Evolutionary conservation across 2,329 filamentous ascomycete species (phyloP), one percentile per base, ranked within the genome.

Genomic region (Diplodia corticola): DNA sequence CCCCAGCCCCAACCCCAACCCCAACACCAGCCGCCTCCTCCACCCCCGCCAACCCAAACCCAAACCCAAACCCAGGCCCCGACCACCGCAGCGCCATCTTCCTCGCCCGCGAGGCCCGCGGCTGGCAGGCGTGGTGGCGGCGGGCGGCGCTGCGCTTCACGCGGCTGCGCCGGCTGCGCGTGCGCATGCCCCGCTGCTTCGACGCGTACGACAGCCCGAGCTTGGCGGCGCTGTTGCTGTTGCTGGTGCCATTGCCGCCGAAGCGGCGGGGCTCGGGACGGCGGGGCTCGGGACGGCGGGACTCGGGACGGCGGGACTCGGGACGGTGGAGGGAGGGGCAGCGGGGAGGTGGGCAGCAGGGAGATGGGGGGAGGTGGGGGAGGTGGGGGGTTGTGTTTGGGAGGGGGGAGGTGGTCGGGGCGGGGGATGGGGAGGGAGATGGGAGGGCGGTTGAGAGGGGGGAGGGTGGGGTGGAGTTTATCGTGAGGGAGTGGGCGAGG

Each of bases 71-170:
- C 3, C 33, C 4, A 13, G 12, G 7, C 2, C 9, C 15, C 35
- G 12, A 7, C 37, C 17, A 17, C 15, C 15, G 40, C 17, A 17
- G 12, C 33, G 22, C 15, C 12, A 17, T 50, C 15, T 44, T 65
- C 15, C 53, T 65, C n/a, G 5, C n/a, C 4, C 28, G 53, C 40
- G 64, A 60, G 20, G 64, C 64, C 15, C 30, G 44, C 20, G 64
- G 53, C n/a, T 65, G 64, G 64, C 64, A 59, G 64, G 53, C 53
- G 17, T 65, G 40, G 40, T 65, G 53, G 64, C n/a, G 54, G 7
- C 44, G 12, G 15, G 12, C 17, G 17, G 53, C 64, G 30, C 46
- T 60, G 53, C n/a, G 22, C 17, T 60, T 65, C 22, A 35, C 53
- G 46, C 33, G 51, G 30, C 30, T 65, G 44, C 40, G 64, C 17